These are phyloP conservation scores for Avena sativa DNA, from an alignment of 176 grass and related monocot species.

Conservation along the genomic window DNA sequence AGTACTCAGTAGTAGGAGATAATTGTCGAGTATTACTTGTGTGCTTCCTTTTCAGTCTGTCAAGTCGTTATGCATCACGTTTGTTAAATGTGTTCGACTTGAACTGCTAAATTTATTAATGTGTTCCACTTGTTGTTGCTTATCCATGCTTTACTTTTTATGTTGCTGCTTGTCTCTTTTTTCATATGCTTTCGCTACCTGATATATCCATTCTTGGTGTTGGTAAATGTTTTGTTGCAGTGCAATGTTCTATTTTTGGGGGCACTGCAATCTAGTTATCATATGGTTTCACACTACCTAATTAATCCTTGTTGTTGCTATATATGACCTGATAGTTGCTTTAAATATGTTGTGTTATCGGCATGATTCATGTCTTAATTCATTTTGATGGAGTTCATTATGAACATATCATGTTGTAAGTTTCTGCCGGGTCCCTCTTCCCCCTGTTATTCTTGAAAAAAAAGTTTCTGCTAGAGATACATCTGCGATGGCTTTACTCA, in stretches of 20 bases:
- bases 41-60: slow-evolving; percentile 33
- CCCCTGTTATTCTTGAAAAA: too few species aligned
- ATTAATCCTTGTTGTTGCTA: background rate
- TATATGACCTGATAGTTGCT: background rate
- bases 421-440: too few species aligned
- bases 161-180: background rate
- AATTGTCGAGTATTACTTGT: slow-evolving; percentile 33
- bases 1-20: slow-evolving; percentile 2
- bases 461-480: background rate
- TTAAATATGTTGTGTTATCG: background rate
- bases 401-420: background rate
- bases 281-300: background rate
- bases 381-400: background rate
- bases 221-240: background rate
- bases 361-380: background rate
- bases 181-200: background rate
- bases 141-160: background rate
- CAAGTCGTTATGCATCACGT: slow-evolving; percentile 31
- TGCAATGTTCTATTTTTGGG: too few species aligned
- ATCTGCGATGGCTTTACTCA: background rate
- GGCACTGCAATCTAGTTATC: background rate
- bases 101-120: slow-evolving; percentile 42
- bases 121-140: background rate
- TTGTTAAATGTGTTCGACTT: slow-evolving; percentile 10
- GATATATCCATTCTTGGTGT: too few species aligned